Percentiles rank a stretch among this genome's conserved stretches.
These are phyloP conservation scores for Mycena albidolilacea DNA, from an alignment of 768 basidiomycete genomes.

Conservation along the genomic window DNA sequence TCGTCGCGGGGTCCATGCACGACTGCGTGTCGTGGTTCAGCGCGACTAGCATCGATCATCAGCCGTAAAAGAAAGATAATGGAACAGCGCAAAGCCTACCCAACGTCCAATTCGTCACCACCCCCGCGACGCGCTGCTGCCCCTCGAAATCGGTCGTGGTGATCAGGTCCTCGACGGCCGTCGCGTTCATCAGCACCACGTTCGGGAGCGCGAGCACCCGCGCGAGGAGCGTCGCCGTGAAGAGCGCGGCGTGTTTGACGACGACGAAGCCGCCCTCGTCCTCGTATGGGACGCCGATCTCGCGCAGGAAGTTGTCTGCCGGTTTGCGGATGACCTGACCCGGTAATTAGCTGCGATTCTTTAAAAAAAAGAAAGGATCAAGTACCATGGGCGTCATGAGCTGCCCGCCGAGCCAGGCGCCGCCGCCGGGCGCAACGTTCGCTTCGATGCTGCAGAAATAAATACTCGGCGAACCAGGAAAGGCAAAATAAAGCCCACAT, in stretches of 20 bases:
- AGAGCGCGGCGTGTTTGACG: slow-evolving; percentile 86
- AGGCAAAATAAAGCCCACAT: slow-evolving; percentile 32
- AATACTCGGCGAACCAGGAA: slow-evolving; percentile 44
- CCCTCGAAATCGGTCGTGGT: slow-evolving; percentile 71
- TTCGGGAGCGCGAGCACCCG: slow-evolving; percentile 80
- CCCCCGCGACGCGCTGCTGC: slow-evolving; percentile 65
- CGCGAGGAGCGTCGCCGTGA: slow-evolving; percentile 83
- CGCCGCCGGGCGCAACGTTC: slow-evolving; percentile 84
- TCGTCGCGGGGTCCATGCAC: slow-evolving; percentile 85
- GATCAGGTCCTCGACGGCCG: slow-evolving; percentile 86
- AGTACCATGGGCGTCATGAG: slow-evolving; percentile 84
- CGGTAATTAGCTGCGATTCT: not conserved
- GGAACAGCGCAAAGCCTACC: not conserved
- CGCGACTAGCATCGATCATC: slow-evolving; percentile 48
- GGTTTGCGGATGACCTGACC: slow-evolving; percentile 82
- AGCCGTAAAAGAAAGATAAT: not conserved
- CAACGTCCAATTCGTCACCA: slow-evolving; percentile 69
- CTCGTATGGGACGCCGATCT: slow-evolving; percentile 81
- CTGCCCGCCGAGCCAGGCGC: slow-evolving; percentile 86
- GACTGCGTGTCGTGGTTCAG: slow-evolving; percentile 82
- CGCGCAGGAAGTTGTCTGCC: slow-evolving; percentile 77
- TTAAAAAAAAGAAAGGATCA: too few relatives aligned
- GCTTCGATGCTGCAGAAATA: slow-evolving; percentile 76
- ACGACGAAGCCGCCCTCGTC: slow-evolving; percentile 86
- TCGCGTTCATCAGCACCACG: slow-evolving; percentile 83